Evolutionary conservation across 2,329 filamentous ascomycete genomes (phyloP).

Genomic region (Exophiala mesophila): DNA sequence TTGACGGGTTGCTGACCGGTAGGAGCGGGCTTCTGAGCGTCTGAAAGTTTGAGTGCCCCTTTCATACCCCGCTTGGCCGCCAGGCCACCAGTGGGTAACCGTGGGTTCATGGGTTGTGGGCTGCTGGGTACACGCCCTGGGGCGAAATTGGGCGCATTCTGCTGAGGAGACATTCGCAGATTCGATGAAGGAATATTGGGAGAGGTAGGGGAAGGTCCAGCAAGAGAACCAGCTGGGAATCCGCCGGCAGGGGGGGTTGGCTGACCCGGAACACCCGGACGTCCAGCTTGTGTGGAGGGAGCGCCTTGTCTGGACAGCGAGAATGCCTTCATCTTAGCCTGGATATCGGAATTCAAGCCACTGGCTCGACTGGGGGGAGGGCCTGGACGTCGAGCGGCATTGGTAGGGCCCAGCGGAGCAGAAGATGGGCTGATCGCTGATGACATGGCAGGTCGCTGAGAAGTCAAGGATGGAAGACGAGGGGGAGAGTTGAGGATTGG

Average conservation of each 20-base stretch:
- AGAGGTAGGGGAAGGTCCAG: constrained; percentile 26
- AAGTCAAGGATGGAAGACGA: constrained; percentile 16
- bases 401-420: constrained; percentile 74
- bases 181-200: constrained; percentile 11
- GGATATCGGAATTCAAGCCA: constrained; percentile 58
- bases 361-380: constrained; percentile 43
- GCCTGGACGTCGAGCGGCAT: constrained; percentile 56
- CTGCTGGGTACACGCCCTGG: constrained; percentile 37
- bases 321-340: constrained; percentile 66
- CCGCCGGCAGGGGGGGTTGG: constrained; percentile 16
- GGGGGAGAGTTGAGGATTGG: constrained; percentile 5
- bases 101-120: constrained; percentile 30
- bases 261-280: constrained; percentile 17
- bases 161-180: constrained; percentile 14
- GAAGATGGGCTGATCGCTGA: constrained; percentile 69
- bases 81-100: constrained; percentile 41
- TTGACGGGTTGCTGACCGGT: constrained; percentile 14
- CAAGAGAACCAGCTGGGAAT: constrained; percentile 22
- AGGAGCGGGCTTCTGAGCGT: constrained; percentile 48
- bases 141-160: constrained; percentile 31
- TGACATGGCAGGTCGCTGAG: constrained; percentile 6
- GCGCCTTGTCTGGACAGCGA: constrained; percentile 60
- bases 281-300: constrained; percentile 35
- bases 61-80: constrained; percentile 46
- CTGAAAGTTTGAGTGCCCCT: constrained; percentile 44